Conservation (phyloP, 139 green algal species). For the Coelastrella sp. region DNA sequence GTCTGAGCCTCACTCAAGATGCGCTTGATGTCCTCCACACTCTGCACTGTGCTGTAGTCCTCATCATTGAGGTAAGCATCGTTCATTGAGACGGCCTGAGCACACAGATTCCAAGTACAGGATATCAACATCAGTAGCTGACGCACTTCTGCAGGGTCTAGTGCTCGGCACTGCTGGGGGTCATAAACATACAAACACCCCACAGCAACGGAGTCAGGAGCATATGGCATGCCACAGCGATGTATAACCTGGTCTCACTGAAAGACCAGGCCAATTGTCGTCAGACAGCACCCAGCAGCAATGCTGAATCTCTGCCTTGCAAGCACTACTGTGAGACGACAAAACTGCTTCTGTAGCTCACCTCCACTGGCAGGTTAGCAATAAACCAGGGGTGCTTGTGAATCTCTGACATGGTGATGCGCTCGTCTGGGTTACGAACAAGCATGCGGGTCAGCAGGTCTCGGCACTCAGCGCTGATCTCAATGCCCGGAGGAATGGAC, state of each 20-base stretch:
- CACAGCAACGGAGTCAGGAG: too few species aligned
- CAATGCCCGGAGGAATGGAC: conserved; percentile 42
- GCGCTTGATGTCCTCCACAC: conserved; percentile 54
- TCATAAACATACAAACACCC: too few species aligned
- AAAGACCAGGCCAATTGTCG: too few species aligned
- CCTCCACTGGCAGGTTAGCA: conserved; percentile 63
- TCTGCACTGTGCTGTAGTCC: conserved; percentile 53
- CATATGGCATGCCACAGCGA: too few species aligned
- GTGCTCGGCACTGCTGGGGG: too few species aligned
- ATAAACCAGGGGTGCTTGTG: conserved; percentile 73
- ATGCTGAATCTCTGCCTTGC: too few species aligned
- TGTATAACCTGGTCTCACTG: background rate
- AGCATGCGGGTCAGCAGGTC: conserved; percentile 72
- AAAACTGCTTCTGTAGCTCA: conserved; percentile 2
- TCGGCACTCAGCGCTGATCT: conserved; percentile 62
- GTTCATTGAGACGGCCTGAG: conserved; percentile 52
- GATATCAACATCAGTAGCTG: background rate
- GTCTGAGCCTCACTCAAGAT: conserved; percentile 52
- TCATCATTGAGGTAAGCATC: conserved; percentile 48
- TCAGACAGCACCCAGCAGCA: too few species aligned
- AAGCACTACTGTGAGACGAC: too few species aligned
- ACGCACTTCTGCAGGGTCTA: too few species aligned
- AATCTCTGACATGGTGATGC: conserved; percentile 69
- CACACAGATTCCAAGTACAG: background rate
- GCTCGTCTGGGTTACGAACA: conserved; percentile 59